Conservation (phyloP, 2,329 filamentous ascomycete genomes). For the Fusarium sp. region DNA sequence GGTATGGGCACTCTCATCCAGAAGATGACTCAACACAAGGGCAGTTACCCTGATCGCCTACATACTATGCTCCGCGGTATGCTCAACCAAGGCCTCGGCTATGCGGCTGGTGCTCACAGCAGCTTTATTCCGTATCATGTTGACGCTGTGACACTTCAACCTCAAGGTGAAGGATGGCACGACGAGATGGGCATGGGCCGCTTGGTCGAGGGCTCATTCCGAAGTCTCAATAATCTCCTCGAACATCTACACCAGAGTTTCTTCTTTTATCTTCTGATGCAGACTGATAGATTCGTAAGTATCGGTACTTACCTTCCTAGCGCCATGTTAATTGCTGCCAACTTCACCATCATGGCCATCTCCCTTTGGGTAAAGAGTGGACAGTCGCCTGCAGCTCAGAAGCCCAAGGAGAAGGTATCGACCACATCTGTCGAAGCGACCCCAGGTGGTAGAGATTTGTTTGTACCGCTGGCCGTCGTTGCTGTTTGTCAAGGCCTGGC, state of each 20-base stretch:
- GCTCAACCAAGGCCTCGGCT: constrained; percentile 89
- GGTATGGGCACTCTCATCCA: constrained; percentile 87
- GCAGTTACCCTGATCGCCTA: constrained; percentile 84
- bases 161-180: constrained; percentile 92
- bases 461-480: constrained; percentile 81
- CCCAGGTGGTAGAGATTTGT: constrained; percentile 71
- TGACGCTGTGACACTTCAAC: constrained; percentile 93
- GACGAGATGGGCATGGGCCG: constrained; percentile 97
- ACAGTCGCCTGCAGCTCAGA: constrained; percentile 55
- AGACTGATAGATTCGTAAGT: constrained; percentile 92
- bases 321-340: constrained; percentile 95
- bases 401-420: constrained; percentile 48
- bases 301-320: constrained; percentile 97
- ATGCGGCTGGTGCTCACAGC: constrained; percentile 91
- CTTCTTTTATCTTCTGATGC: constrained; percentile 98
- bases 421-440: constrained; percentile 45
- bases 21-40: constrained; percentile 85
- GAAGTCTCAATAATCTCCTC: constrained; percentile 94
- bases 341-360: constrained; percentile 96
- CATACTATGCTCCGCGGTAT: constrained; percentile 92
- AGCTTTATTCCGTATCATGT: constrained; percentile 98
- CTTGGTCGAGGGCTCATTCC: constrained; percentile 88
- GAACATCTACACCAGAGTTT: constrained; percentile 99
- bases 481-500: constrained; percentile 80
- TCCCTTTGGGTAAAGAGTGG: constrained; percentile 94